phyloP scores from a whole-genome alignment of 371 early-diverging fungal genomes.

The Choanephora cucurbitarum region DNA sequence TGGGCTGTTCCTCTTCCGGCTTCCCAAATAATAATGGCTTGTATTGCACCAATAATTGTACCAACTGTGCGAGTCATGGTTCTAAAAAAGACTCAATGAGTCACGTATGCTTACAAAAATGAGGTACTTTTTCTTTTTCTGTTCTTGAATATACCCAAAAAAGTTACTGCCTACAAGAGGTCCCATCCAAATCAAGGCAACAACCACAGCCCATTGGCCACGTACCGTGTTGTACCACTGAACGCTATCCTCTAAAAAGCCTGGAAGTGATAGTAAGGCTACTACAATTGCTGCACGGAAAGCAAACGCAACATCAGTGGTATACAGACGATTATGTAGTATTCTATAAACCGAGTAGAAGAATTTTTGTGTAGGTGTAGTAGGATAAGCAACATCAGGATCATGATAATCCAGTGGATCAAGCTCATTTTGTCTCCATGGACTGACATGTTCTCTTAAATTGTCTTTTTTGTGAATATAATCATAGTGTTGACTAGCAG shows the following conservation, averaged over 20 bases:
- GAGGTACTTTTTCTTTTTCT: too few relatives aligned
- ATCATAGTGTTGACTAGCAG: slow-evolving; percentile 8
- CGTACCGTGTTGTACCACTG: slow-evolving; percentile 39
- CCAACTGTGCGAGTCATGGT: slow-evolving; percentile 45
- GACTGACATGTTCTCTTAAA: neutral
- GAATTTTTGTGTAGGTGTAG: slow-evolving; percentile 29
- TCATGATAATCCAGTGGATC: slow-evolving; percentile 43
- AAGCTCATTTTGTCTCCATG: slow-evolving; percentile 23
- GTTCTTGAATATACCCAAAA: too few relatives aligned
- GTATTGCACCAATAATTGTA: slow-evolving; percentile 44
- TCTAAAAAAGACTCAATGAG: slow-evolving; percentile 14
- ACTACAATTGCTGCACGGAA: slow-evolving; percentile 40
- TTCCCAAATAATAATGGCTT: slow-evolving; percentile 46
- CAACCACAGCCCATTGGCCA: slow-evolving; percentile 50
- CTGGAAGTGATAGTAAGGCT: slow-evolving; percentile 36
- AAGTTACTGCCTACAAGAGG: slow-evolving; percentile 50
- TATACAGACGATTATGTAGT: slow-evolving; percentile 27
- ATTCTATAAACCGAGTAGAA: slow-evolving; percentile 36
- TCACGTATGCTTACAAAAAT: slow-evolving; percentile 12
- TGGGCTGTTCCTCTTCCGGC: slow-evolving; percentile 28
- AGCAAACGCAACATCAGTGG: slow-evolving; percentile 41
- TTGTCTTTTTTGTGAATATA: neutral
- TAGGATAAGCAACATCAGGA: slow-evolving; percentile 46
- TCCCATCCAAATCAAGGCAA: slow-evolving; percentile 56
- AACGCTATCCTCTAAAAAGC: slow-evolving; percentile 33